Evolutionary conservation across 257 asterid genomes (phyloP), one percentile per base, ranked within the genome.

Genomic region (Scutellaria barbata): DNA sequence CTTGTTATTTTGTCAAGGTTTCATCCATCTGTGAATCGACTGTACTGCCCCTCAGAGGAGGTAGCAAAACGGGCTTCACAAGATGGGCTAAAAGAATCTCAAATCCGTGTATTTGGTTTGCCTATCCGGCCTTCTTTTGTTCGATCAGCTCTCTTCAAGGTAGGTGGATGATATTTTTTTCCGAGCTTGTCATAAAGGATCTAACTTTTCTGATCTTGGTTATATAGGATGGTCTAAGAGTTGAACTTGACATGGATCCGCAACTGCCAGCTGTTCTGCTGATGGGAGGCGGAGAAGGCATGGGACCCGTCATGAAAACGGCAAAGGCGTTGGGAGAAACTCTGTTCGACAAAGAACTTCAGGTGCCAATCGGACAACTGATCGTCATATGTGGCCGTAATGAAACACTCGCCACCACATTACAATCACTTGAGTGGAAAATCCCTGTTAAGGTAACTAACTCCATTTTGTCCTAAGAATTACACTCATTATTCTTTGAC

Each of bases 251-350:
- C 80, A 86, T 93, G 92, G 95, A 93, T 68, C 79, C 84, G n/a
- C 71, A 80, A 41, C 51, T 93, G 79, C 95, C 96, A 16, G 96
- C 96, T 14, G 96, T 89, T 30, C 81, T 93, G 71, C 82, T 93
- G 63, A 93, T 93, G 98, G 98, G 98, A 56, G 98, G 98, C 5
- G 98, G 98, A 52, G 98, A 93, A 77, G 97, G 98, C 55, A 90
- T 93, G 97, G 98, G 98, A 0, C 98, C 98, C 0, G 98, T 93
- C 64, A 89, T 83, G 88, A 81, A 89, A 77, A 93, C 97, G 3
- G 97, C 97, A 0, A 83, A 83, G 82, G 89, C 96, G 58, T 83
- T 93, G 1, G 90, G 85, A 71, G 94, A 89, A 68, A 76, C 95
- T 51, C 83, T 93, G 56, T 90, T 80, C 69, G 86, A 86, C 55